Percentiles rank a stretch among this genome's conserved stretches.
Conservation (phyloP, 192 early-diverging fungal genomes). For the Geosiphon pyriformis region DNA sequence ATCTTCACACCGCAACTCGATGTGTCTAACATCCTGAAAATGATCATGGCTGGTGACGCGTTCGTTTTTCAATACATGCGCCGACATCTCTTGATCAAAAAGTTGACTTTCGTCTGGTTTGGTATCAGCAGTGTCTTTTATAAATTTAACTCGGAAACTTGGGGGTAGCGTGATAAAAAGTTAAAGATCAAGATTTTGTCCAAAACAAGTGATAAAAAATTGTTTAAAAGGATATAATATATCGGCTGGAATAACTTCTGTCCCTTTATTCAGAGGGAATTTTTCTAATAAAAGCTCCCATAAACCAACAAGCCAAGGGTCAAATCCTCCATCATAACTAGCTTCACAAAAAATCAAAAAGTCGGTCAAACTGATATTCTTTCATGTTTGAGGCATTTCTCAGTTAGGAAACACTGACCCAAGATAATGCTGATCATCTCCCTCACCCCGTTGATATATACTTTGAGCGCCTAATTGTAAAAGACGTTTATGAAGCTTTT, state of each 20-base stretch:
- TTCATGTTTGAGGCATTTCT: too few relatives aligned
- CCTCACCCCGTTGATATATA: conserved; percentile 70
- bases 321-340: conserved; percentile 77
- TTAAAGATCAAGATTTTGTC: background rate
- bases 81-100: conserved; percentile 33
- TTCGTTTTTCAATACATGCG: conserved; percentile 48
- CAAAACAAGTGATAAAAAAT: conserved; percentile 6
- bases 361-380: too few relatives aligned
- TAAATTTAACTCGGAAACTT: conserved; percentile 45
- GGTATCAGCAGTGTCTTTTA: conserved; percentile 13
- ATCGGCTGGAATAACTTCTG: conserved; percentile 49
- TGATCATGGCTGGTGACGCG: conserved; percentile 73
- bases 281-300: conserved; percentile 61
- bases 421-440: conserved; percentile 94
- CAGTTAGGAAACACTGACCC: conserved; percentile 60
- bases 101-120: background rate
- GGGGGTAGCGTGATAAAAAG: conserved; percentile 27
- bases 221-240: conserved; percentile 32
- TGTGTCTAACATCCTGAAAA: conserved; percentile 90
- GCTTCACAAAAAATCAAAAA: background rate
- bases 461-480: conserved; percentile 76
- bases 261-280: conserved; percentile 56
- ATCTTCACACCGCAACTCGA: conserved; percentile 59
- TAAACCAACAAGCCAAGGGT: conserved; percentile 78
- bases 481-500: conserved; percentile 83